Evolutionary conservation across 2,329 filamentous ascomycete genomes (phyloP), one percentile per base, ranked within the genome.

Genomic region (Trichophyton simii): DNA sequence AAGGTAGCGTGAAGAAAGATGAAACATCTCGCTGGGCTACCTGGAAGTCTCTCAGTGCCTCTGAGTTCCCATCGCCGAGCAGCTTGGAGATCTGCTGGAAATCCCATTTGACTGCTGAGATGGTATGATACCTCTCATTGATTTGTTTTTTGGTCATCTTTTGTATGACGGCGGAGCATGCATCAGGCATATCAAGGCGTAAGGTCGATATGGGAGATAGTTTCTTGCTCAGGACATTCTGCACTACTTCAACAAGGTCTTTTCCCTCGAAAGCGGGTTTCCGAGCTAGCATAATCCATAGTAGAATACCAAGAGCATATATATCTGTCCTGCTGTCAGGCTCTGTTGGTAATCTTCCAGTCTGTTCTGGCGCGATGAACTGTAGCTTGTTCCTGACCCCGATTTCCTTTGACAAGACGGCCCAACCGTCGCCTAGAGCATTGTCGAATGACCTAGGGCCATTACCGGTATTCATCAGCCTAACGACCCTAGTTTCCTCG

Each of bases 361-460:
- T 96, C 77, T 96, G 92, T 71, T 97, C 92, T 0, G 92, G 91
- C 55, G 91, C 92, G 70, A 96, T 95, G 70, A 90, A 96, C 59
- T 91, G 84, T 20, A 97, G 79, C 73, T 95, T 96, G 70, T 91
- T 87, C 74, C 90, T 91, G 46, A 91, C 89, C 1, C 91, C 91
- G 6, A 91, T 76, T 71, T 96, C 89, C 63, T 87, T 87, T 11
- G 89, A 92, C 8, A 96, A 76, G 0, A 83, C 82, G 9, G 87
- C 88, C 92, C 92, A 97, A 38, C 91, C 91, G 20, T 88, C 87
- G 68, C 89, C 92, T 52, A 97, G 79, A 3, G 91, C 89, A 74
- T 96, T 89, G 73, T 96, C 92, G 66, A 96, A 96, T 0, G 90
- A 89, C 60, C 90, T 82, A 52, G 91, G 80, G 2, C 92, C 92